Evolutionary conservation across 2,329 filamentous ascomycete species (phyloP), one percentile per base, ranked within the genome.

Genomic region (Madurella mycetomatis): DNA sequence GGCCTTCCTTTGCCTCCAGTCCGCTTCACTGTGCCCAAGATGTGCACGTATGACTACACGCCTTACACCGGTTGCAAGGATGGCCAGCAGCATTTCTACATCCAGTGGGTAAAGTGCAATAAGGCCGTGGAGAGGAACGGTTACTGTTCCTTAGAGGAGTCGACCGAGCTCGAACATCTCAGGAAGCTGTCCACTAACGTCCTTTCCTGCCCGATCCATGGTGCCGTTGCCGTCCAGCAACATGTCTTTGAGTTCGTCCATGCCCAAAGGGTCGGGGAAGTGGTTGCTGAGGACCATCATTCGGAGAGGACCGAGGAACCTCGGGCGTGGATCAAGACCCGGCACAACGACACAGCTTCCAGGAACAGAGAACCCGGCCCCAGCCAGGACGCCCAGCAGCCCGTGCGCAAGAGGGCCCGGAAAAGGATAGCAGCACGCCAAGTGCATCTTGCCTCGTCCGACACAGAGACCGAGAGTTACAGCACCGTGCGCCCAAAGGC

Each of bases 11-110:
- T 17, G 8, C 18, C 34, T 25, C 11, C 2, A 37, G 2, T 31
- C 18, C 5, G 1, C 32, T 34, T 17, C 47, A 46, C n/a, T 41
- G 30, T 44, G 17, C 17, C 18, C 56, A 55, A 56, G 18, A 64
- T 63, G 62, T 64, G 62, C 54, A 63, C 58, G 13, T 64, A 61
- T 52, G 58, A 61, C 55, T 64, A 62, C 53, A 64, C 62, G 9
- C 61, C 62, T 9, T 64, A 64, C 49, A 47, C 47, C 5, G 62
- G 62, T 43, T 64, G 62, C 51, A 40, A 34, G 9, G 53, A 52
- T 13, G 57, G 55, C 15, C 41, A 61, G 49, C 61, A 63, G 47
- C 62, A 64, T 48, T 64, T 55, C 51, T 64, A 57, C 49, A 57
- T 64, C 49, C 62, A 64, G 32, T 64, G 62, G 62, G 58, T 64